These are phyloP conservation scores for Neonectria coccinea DNA, from an alignment of 2,329 filamentous ascomycete species.

Conservation along the genomic window DNA sequence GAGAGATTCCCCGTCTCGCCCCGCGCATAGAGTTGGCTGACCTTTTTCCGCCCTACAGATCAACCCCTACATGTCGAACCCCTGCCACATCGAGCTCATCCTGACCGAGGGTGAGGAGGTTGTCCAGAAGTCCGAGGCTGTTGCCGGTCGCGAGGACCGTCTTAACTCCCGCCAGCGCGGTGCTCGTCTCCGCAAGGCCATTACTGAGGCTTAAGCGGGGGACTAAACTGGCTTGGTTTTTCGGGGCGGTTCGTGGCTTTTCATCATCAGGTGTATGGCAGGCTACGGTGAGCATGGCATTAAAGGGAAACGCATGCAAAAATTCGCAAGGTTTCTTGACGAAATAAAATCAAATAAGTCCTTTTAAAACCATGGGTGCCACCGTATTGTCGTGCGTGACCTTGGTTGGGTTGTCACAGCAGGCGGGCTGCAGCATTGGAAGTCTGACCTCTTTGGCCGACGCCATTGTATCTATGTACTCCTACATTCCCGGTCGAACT, in stretches of 20 bases:
- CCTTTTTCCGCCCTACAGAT: constrained; percentile 70
- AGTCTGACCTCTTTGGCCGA: constrained; percentile 9
- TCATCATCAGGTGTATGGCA: constrained; percentile 55
- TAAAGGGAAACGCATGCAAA: constrained; percentile 54
- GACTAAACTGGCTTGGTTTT: constrained; percentile 46
- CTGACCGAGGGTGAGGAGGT: constrained; percentile 97
- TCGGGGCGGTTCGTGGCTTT: constrained; percentile 54
- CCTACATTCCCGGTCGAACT: constrained; percentile 17
- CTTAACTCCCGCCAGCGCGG: constrained; percentile 95
- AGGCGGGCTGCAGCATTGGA: constrained; percentile 11
- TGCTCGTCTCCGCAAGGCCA: constrained; percentile 71
- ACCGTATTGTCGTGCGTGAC: constrained; percentile 24
- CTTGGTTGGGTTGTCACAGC: not conserved
- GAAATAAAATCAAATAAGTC: constrained; percentile 53
- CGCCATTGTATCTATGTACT: constrained; percentile 13
- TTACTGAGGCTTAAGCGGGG: constrained; percentile 70
- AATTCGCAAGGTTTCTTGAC: constrained; percentile 53
- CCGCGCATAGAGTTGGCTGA: constrained; percentile 22
- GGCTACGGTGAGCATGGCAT: constrained; percentile 55
- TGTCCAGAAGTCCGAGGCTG: constrained; percentile 94
- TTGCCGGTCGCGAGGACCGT: constrained; percentile 74
- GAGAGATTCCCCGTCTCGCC: not conserved
- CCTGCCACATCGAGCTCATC: constrained; percentile 99
- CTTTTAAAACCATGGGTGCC: constrained; percentile 36
- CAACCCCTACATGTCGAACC: constrained; percentile 99